Base-by-base conservation (phyloP, 345 rosid genomes). In the Garcia nutans region DNA sequence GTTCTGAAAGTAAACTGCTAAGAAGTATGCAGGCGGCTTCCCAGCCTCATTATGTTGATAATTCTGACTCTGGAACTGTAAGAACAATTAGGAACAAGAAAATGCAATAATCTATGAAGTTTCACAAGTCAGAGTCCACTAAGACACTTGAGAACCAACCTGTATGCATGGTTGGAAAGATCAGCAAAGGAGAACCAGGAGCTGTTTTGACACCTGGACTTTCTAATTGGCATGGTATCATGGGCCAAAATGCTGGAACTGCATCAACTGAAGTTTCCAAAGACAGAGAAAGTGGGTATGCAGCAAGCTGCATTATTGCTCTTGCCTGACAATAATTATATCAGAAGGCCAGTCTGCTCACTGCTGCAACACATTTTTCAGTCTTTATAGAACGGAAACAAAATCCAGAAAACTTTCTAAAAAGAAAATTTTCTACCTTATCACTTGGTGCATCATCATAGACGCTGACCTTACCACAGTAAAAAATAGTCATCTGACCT, bases 401-500 rank as follows among this genome's bases (percentile, higher is more conserved):
- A 68, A 44, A 71, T 65, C 57, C 22, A 31, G 52, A 33, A 70
- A 5, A n/a, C 56, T 76, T 70, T 72, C 31, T 49, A 17, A 55
- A 60, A 71, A 74, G 49, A 37, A 56, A 50, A 8, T 24, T 50
- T 33, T 55, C 58, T 64, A 81, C 86, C 88, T 80, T 85, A 22
- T 80, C 78, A 65, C 65, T 61, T 28, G 86, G 84, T 56, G 83
- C 71, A 79, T 76, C 79, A 80, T 83, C 86, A 52, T 80, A 85
- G 60, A 81, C 81, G 41, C 78, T 85, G 58, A 85, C 86, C 77
- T 85, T 76, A 33, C 88, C 86, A 71, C 84, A 26, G 74, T 85
- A 85, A 72, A 85, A 85, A 57, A 85, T 81, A 8, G 86, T 71
- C 88, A 82, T 85, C 74, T 83, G 86, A 31, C 83, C 81, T 41